Conservation (phyloP, 129 eudicot genomes). For the Saposhnikovia divaricata region DNA sequence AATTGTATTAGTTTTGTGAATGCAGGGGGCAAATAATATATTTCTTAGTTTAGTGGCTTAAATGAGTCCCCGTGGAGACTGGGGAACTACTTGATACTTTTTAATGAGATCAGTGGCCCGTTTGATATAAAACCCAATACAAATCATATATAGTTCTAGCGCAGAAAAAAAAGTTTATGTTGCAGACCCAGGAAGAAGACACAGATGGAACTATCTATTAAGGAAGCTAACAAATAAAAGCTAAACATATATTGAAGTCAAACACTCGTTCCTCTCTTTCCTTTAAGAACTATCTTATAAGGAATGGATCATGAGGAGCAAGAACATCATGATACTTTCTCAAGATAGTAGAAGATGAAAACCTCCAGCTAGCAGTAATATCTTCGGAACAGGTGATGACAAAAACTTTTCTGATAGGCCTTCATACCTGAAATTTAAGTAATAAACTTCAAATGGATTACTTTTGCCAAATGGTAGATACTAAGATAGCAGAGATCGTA, state of each 20-base stretch:
- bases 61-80: too few species aligned
- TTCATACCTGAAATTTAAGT: slow-evolving; percentile 69
- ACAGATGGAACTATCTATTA: neutral
- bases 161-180: neutral
- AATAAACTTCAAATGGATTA: slow-evolving; percentile 3
- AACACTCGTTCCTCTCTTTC: neutral
- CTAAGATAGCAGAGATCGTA: neutral
- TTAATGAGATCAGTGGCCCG: too few species aligned
- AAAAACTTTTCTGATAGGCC: slow-evolving; percentile 90
- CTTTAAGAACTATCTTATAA: neutral
- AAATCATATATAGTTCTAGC: neutral
- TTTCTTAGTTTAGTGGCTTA: too few species aligned
- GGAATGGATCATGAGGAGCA: neutral
- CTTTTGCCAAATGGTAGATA: neutral
- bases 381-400: slow-evolving; percentile 76
- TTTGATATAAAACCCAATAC: too few species aligned
- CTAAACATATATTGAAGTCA: neutral
- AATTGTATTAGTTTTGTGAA: too few species aligned
- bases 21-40: too few species aligned
- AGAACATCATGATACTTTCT: neutral
- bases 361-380: slow-evolving; percentile 94
- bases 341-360: neutral
- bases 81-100: too few species aligned
- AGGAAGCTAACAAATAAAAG: neutral
- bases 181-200: neutral